phyloP scores from a whole-genome alignment of 768 basidiomycete genomes.

The Kwoniella europaea region DNA sequence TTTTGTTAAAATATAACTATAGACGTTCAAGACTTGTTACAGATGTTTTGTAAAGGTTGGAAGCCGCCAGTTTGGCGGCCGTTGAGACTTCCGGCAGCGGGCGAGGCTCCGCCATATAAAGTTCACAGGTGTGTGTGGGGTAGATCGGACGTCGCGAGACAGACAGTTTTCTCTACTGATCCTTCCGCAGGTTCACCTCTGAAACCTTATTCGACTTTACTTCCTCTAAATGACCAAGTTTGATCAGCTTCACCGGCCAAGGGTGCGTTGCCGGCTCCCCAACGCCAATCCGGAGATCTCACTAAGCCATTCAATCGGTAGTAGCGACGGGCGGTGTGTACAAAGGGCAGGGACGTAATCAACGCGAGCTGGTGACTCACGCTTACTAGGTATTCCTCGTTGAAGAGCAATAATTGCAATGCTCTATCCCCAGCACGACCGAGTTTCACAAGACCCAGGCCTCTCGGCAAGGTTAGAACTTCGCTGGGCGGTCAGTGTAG shows the following conservation, averaged over 20 bases:
- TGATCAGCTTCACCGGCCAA: conserved; percentile 69
- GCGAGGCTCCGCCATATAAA: background rate
- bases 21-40: conserved; percentile 42
- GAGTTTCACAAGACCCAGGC: conserved; percentile 77
- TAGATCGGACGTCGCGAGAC: conserved; percentile 47
- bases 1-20: conserved; percentile 49
- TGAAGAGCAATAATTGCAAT: conserved; percentile 92
- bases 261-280: conserved; percentile 65
- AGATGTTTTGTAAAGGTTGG: conserved; percentile 36
- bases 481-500: conserved; percentile 90
- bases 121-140: conserved; percentile 64
- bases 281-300: conserved; percentile 80
- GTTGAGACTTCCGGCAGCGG: background rate
- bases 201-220: conserved; percentile 82
- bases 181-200: conserved; percentile 82
- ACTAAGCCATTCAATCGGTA: conserved; percentile 90
- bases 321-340: conserved; percentile 89
- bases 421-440: conserved; percentile 84
- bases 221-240: conserved; percentile 85
- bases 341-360: conserved; percentile 90
- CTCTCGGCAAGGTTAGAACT: conserved; percentile 77
- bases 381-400: conserved; percentile 88
- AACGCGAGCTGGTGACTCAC: conserved; percentile 85
- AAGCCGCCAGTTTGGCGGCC: conserved; percentile 5
- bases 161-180: conserved; percentile 62